Evolutionary conservation across 176 grass and related monocot genomes (phyloP), one percentile per base, ranked within the genome.

Genomic region (Pharus latifolius): DNA sequence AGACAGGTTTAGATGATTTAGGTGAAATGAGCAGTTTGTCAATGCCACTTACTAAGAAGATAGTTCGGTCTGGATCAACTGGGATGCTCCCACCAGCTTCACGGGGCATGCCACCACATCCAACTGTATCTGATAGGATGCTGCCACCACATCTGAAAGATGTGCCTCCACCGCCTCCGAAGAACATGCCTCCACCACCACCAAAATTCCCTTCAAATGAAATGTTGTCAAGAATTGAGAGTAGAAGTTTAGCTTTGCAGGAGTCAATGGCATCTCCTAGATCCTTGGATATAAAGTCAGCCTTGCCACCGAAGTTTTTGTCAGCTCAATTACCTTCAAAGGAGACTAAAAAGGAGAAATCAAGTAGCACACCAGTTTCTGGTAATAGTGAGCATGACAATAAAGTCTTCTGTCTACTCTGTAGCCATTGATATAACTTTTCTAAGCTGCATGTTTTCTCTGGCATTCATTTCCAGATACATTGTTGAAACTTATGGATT

Each of bases 401-500:
- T 46, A 59, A 24, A 11, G 1, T 67, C 38, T 38, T 42, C n/a
- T 70, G 17, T 70, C 20, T 4, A 7, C n/a, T n/a, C n/a, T n/a
- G n/a, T 24, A 46, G 15, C 16, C 29, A n/a, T 51, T 53, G 52
- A 10, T 43, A 2, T 63, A 65, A 57, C 25, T 14, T 64, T 12
- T 0, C 24, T 42, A 69, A 56, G 8, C 52, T 74, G 56, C 18
- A 31, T 49, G 30, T 18, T 68, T 25, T 63, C 16, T 26, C 13
- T 74, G 30, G 2, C 2, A 12, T 65, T 66, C 26, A 46, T 69
- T 71, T 49, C 41, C 50, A 91, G 87, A 99, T 78, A 94, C 84
- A 45, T 37, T 99, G 63, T 63, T 94, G 33, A 99, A 91, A 72
- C 87, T 99, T 53, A 84, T 90, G 70, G 87, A 99, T 63, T 99